Base-by-base conservation (phyloP, 78 protist species). In the Planoprotostelium fungivorum region DNA sequence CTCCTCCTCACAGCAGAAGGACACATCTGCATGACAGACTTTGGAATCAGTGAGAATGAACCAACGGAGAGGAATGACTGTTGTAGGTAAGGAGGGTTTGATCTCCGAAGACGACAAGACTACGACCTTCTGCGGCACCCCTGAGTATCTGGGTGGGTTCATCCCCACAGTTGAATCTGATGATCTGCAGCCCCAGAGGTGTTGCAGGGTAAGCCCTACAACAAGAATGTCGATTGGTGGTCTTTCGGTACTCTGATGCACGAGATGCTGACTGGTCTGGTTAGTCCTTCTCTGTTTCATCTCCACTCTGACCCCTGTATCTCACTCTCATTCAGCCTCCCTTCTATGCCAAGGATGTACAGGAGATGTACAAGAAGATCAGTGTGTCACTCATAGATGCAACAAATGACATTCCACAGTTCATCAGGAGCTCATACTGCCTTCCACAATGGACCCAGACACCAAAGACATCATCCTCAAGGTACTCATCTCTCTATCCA, bases 101-200 rank as follows among this genome's bases (percentile, higher is more conserved):
- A 5, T 38, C 0, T 34, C 90, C 28, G 87, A 87, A 28, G 37
- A 37, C 36, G 95, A 89, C 86, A 90, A 63, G 83, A 95, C 97
- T 36, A 89, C 35, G 34, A 98, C 99, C 0, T 96, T 98, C 89
- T 98, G 99, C 89, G 99, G 99, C n/a, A 98, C 99, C 0, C 99
- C 99, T 1, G 99, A 99, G 87, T 97, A 94, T 35, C 38, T 94
- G 25, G 73, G 73, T 51, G 16, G 16, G 73, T 25, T 51, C 16
- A 51, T 16, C 31, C 16, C 31, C 73, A 16, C 16, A 5, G 16
- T 16, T 25, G 73, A 51, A 51, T 25, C 16, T 51, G 73, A 51
- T 16, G 5, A 25, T 5, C 31, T 51, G 73, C 5, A 51, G 98
- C 98, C 36, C 98, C 98, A 34, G 98, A 97, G 38, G 95, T 97